Evolutionary conservation across 1,284 basidiomycete genomes (phyloP).

Genomic region (Paramarasmius palmivorus): DNA sequence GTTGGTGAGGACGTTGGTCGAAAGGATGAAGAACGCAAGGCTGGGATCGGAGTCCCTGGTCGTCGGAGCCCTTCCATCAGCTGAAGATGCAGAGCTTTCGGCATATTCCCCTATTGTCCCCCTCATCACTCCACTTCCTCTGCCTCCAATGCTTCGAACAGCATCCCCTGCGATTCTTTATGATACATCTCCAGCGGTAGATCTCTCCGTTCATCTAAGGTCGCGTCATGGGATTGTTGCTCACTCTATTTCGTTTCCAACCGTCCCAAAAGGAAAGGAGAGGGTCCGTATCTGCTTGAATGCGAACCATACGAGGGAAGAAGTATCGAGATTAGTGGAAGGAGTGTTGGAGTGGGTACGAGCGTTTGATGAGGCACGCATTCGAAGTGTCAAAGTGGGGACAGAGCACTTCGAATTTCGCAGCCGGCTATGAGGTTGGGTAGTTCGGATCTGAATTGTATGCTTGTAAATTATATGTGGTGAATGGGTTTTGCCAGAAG

Average conservation of each 20-base stretch:
- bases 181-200: constrained; percentile 49
- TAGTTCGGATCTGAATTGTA: too few relatives aligned
- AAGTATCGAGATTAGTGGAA: constrained; percentile 61
- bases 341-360: constrained; percentile 52
- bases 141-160: neutral
- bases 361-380: neutral
- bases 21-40: neutral
- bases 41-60: neutral
- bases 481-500: too few relatives aligned
- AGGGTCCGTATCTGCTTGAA: constrained; percentile 87
- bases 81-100: constrained; percentile 21
- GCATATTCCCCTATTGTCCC: neutral
- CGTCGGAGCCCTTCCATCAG: neutral
- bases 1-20: neutral
- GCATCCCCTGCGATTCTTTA: too few relatives aligned
- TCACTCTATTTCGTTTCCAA: constrained; percentile 82
- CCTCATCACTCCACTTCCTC: neutral
- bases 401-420: too few relatives aligned
- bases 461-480: too few relatives aligned
- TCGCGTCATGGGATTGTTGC: constrained; percentile 60
- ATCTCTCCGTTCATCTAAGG: constrained; percentile 68
- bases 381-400: too few relatives aligned
- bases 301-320: constrained; percentile 64
- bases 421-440: too few relatives aligned
- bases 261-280: constrained; percentile 81